phyloP scores from a whole-genome alignment of 352 stramenopile species.

The Blastocystis sp. region DNA sequence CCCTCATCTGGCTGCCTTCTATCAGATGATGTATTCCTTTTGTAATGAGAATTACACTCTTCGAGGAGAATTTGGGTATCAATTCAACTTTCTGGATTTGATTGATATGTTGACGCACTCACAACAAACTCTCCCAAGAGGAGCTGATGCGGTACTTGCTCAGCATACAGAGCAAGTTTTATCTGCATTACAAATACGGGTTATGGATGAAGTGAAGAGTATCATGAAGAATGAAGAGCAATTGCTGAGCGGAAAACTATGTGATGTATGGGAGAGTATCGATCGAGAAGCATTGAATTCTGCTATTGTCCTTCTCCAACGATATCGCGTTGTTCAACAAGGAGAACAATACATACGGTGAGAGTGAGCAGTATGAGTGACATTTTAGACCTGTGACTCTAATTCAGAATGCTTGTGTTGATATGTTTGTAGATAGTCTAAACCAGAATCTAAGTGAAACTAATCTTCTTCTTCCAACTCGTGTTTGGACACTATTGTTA shows the following conservation, averaged over 20 bases:
- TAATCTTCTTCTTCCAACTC: too few species aligned
- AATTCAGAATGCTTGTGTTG: neutral
- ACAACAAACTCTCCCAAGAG: neutral
- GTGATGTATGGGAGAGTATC: neutral
- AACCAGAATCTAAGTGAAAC: neutral
- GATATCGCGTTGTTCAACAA: neutral
- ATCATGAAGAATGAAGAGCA: neutral
- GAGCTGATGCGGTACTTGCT: neutral
- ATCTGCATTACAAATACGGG: neutral
- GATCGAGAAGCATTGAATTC: neutral
- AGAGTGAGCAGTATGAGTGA: neutral
- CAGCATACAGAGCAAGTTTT: neutral
- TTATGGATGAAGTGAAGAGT: neutral
- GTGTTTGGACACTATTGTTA: neutral
- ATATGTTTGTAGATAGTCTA: neutral
- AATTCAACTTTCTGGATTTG: slow-evolving; percentile 39
- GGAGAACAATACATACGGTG: neutral
- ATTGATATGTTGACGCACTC: slow-evolving; percentile 16
- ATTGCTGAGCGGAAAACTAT: neutral
- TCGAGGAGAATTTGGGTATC: neutral
- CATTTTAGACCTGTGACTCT: neutral
- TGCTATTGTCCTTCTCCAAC: neutral
- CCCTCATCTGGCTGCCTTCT: neutral
- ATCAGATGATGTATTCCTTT: slow-evolving; percentile 1
- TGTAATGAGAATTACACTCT: slow-evolving; percentile 8